Base-by-base conservation (phyloP, 768 basidiomycete species). In the Sarcodon sp. region DNA sequence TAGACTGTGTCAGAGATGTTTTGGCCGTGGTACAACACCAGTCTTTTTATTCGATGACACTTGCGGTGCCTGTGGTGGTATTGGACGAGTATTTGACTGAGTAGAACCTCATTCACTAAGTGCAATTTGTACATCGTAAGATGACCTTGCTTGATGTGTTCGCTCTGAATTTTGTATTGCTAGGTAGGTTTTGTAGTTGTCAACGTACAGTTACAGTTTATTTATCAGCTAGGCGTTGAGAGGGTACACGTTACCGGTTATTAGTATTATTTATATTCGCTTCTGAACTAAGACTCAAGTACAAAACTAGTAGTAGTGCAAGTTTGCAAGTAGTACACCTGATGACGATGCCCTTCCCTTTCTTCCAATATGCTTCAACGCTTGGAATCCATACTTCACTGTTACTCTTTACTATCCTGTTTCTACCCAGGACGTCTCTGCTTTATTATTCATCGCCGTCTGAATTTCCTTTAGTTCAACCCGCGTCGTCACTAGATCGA, bases 321-420 rank as follows among this genome's bases (percentile, higher is more conserved):
- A 27, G 21, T 27, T 27, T 27, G 21, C 21, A 27, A 27, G 21
- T 27, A 27, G 4, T 27, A 27, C 21, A 27, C 21, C 21, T 41
- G 11, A 27, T 13, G 39, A 41, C 11, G 16, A 7, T 15, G 27
- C 11, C 39, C 15, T 74, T 76, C 52, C 76, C 80, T 10, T 70
- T 76, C 49, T 70, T 73, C 5, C 69, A 69, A 21, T 87, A 86
- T 64, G 72, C 74, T 48, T 80, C 83, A 32, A 64, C 77, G 21
- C 76, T 86, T 16, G 79, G 78, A 41, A 79, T 87, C 6, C 81
- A 83, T 58, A 69, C 75, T 1, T 69, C 75, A 12, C 76, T 88
- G 7, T 69, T 87, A 52, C 63, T 67, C 2, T 88, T 87, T 61
- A 69, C 72, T 10, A 75, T 75, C 1, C 67, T 89, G 47, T 80